These are phyloP conservation scores for Clarireedia sp. DNA, from an alignment of 2,329 filamentous ascomycete species.

Conservation along the genomic window DNA sequence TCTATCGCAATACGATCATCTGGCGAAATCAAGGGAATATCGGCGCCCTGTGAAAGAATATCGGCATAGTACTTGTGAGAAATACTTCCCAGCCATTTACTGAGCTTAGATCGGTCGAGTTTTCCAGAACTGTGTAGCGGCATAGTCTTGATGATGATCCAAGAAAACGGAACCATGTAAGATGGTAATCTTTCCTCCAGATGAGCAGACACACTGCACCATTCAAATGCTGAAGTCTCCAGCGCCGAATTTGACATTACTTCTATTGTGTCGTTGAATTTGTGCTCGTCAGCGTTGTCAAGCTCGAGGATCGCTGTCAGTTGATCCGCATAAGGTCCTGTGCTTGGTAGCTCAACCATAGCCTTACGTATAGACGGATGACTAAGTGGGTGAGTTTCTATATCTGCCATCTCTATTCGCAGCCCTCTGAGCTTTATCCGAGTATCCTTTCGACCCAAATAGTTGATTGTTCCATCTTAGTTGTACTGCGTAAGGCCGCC, in stretches of 20 bases:
- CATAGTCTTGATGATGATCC: conserved; percentile 26
- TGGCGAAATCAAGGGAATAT: background rate
- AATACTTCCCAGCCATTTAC: conserved; percentile 12
- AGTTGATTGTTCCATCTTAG: conserved; percentile 4
- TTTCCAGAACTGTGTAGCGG: conserved; percentile 30
- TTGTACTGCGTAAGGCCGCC: conserved; percentile 33
- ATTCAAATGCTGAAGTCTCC: background rate
- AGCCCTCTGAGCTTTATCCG: conserved; percentile 3
- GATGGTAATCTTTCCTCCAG: conserved; percentile 20
- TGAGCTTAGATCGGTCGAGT: conserved; percentile 31
- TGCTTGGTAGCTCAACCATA: background rate
- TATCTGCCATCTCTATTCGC: conserved; percentile 3
- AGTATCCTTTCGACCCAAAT: conserved; percentile 4
- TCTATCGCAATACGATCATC: background rate
- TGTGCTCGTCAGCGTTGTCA: background rate
- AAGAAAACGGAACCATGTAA: conserved; percentile 31
- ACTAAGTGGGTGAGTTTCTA: conserved; percentile 7
- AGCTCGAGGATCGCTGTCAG: conserved; percentile 1
- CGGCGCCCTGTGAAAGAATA: too few relatives aligned
- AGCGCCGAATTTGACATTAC: background rate
- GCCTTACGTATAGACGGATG: conserved; percentile 5
- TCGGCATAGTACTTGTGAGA: too few relatives aligned
- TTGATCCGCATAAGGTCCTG: background rate
- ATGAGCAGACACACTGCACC: background rate
- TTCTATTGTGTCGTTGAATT: too few relatives aligned